Conservation (phyloP, 345 rosid genomes). For the Hibiscus mutabilis region DNA sequence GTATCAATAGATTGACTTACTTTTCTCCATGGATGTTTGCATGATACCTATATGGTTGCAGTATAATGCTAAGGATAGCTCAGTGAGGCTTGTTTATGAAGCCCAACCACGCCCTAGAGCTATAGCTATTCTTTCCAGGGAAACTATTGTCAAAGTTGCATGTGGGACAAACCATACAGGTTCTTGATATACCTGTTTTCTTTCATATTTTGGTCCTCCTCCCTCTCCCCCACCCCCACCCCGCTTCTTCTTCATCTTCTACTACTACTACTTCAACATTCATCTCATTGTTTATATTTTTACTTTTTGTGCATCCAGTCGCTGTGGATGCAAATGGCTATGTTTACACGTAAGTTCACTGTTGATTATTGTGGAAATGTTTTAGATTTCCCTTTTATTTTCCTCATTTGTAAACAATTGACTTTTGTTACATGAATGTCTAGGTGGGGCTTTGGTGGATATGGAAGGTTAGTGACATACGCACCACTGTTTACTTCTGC, state of each 20-base stretch:
- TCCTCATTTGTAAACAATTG: conserved; percentile 10
- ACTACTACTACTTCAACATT: not conserved
- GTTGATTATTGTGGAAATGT: not conserved
- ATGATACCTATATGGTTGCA: conserved; percentile 24
- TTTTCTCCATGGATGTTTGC: conserved; percentile 5
- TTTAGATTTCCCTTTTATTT: conserved; percentile 5
- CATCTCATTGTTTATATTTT: conserved; percentile 11
- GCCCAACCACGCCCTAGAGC: conserved; percentile 93
- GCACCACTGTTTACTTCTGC: not conserved
- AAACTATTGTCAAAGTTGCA: conserved; percentile 87
- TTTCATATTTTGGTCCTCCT: not conserved
- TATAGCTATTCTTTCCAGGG: conserved; percentile 64
- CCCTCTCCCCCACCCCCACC: not conserved
- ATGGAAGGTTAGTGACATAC: conserved; percentile 72
- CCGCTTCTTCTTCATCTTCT: no score
- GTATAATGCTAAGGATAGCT: conserved; percentile 92
- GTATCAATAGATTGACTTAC: not conserved
- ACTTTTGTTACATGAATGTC: conserved; percentile 19
- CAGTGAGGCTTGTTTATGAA: conserved; percentile 84
- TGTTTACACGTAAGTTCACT: conserved; percentile 84
- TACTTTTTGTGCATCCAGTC: conserved; percentile 47
- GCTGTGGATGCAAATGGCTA: conserved; percentile 81
- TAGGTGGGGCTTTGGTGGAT: conserved; percentile 99
- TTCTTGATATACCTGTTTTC: conserved; percentile 17
- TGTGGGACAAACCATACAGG: conserved; percentile 98